Conservation (phyloP, 495 filamentous ascomycete species). For the Aspergillus heteromorphus region DNA sequence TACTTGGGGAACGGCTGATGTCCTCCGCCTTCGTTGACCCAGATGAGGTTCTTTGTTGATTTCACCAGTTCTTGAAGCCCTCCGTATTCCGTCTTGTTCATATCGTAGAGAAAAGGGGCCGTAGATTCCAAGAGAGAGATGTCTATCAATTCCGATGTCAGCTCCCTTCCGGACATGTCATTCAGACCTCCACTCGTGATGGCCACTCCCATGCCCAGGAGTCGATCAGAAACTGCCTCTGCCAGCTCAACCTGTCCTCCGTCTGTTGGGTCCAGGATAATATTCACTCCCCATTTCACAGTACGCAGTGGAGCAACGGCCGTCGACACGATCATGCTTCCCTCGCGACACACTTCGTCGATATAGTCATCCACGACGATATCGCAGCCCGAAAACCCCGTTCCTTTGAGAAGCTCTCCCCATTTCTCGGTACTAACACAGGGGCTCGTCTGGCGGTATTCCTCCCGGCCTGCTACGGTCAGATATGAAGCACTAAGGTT, state of each 20-base stretch:
- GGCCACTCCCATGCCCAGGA: background rate
- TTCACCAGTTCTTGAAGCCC: conserved; percentile 6
- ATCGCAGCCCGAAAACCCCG: conserved; percentile 20
- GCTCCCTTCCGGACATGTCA: background rate
- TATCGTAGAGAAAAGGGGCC: background rate
- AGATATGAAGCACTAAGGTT: background rate
- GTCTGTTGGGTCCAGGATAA: background rate
- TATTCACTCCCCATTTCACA: background rate
- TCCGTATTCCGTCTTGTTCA: background rate
- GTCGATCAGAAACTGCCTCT: background rate
- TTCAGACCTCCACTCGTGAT: background rate
- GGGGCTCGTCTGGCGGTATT: conserved; percentile 12
- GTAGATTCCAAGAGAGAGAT: conserved; percentile 5
- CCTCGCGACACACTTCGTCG: conserved; percentile 1
- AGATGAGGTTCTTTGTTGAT: conserved; percentile 2
- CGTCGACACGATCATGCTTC: conserved; percentile 1
- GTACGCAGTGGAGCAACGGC: background rate
- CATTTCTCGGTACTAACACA: conserved; percentile 14
- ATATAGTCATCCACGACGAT: conserved; percentile 2
- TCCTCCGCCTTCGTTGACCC: conserved; percentile 10
- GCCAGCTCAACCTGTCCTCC: background rate
- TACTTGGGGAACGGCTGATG: conserved; percentile 4
- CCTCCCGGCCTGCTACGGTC: conserved; percentile 1
- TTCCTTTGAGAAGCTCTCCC: conserved; percentile 13
- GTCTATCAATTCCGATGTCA: background rate